A percentile compares a stretch with the other conserved stretches of the same genome.
phyloP scores from a whole-genome alignment of 331 rosid species.

The Erythrophleum ivorense region DNA sequence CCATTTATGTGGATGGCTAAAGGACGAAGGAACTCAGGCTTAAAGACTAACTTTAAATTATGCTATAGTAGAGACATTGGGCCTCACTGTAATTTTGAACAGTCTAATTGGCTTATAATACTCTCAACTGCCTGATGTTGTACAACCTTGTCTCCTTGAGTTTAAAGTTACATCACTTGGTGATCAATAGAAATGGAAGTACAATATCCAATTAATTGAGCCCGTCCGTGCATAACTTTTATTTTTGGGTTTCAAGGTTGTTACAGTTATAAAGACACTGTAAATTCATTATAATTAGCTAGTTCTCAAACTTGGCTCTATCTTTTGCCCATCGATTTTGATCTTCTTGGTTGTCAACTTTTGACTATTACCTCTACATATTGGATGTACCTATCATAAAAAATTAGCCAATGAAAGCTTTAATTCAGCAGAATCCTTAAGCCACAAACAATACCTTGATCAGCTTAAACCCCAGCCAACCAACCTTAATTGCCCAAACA shows the following conservation, averaged over 20 bases:
- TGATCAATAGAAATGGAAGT: not conserved
- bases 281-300: not conserved
- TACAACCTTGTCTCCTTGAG: not conserved
- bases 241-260: not conserved
- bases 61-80: slow-evolving; percentile 1
- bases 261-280: no score
- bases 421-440: no score
- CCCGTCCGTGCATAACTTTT: no score
- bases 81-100: not conserved
- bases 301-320: not conserved
- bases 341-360: no score
- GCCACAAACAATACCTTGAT: no score
- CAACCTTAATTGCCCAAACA: no score
- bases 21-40: not conserved
- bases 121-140: not conserved
- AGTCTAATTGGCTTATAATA: not conserved
- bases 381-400: no score
- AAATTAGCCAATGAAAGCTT: no score
- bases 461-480: no score
- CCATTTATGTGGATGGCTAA: slow-evolving; percentile 12
- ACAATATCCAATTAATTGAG: not conserved
- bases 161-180: not conserved
- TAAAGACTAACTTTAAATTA: slow-evolving; percentile 7
- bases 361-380: no score
- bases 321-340: no score